phyloP scores from a whole-genome alignment of 805 yeast genomes.

The Ogataea siamensis region DNA sequence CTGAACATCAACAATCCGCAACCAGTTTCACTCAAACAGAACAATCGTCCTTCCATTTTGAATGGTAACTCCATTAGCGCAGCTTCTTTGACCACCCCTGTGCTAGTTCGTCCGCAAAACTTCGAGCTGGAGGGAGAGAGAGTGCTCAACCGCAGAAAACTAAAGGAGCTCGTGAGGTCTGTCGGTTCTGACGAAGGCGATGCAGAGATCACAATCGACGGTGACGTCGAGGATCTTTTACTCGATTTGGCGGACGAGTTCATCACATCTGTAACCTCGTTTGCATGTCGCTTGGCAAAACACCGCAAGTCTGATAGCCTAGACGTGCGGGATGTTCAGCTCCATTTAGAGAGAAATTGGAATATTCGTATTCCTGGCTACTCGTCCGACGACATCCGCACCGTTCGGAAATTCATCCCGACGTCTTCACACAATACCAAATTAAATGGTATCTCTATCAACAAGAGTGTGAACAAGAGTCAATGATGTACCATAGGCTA shows the following conservation, averaged over 20 bases:
- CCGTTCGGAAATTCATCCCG: constrained; percentile 70
- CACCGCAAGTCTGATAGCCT: constrained; percentile 86
- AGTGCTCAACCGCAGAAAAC: constrained; percentile 83
- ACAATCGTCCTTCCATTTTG: constrained; percentile 75
- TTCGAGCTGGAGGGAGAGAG: constrained; percentile 81
- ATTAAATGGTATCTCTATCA: constrained; percentile 63
- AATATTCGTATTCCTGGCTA: constrained; percentile 93
- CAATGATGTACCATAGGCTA: constrained; percentile 13
- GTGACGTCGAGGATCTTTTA: constrained; percentile 89
- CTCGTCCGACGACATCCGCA: constrained; percentile 84
- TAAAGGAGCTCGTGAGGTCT: constrained; percentile 80
- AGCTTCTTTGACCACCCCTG: constrained; percentile 75
- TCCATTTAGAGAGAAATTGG: constrained; percentile 92
- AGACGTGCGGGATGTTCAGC: constrained; percentile 85
- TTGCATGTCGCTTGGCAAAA: constrained; percentile 93
- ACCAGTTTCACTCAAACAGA: constrained; percentile 58
- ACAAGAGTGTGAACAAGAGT: constrained; percentile 58
- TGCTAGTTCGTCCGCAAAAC: constrained; percentile 68
- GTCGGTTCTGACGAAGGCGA: constrained; percentile 88
- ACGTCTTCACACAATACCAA: constrained; percentile 62
- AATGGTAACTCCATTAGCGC: constrained; percentile 79
- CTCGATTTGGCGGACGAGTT: constrained; percentile 95
- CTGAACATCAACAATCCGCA: constrained; percentile 64
- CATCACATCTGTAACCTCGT: constrained; percentile 83
- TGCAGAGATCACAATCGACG: constrained; percentile 86